Percentiles rank a stretch among this genome's conserved stretches.
phyloP scores from a whole-genome alignment of 208 protist species.

The Trypanosoma brucei region DNA sequence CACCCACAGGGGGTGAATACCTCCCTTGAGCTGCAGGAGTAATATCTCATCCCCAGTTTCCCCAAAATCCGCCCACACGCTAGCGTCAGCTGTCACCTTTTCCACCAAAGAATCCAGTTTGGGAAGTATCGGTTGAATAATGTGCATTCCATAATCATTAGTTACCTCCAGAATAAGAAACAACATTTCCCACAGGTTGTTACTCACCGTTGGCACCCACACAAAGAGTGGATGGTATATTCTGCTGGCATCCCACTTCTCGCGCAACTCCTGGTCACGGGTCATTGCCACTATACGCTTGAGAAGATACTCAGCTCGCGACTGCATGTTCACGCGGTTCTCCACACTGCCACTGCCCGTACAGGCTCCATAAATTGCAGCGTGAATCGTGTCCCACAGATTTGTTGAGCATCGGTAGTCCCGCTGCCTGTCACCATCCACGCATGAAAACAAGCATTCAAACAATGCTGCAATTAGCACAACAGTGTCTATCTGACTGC shows the following conservation, averaged over 20 bases:
- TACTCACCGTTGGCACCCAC: conserved; percentile 30
- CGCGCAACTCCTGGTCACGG: conserved; percentile 23
- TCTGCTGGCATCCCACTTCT: conserved; percentile 16
- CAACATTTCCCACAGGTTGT: conserved; percentile 55
- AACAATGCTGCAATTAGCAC: conserved; percentile 78
- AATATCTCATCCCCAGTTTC: neutral
- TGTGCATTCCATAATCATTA: conserved; percentile 83
- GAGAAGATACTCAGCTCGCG: conserved; percentile 70
- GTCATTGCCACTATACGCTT: conserved; percentile 80
- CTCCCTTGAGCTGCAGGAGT: conserved; percentile 5
- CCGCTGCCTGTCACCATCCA: conserved; percentile 12
- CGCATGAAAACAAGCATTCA: conserved; percentile 70
- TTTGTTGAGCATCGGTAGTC: conserved; percentile 69
- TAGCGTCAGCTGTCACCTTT: conserved; percentile 22
- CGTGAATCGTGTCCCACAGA: conserved; percentile 54
- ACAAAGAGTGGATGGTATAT: conserved; percentile 43
- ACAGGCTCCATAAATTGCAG: conserved; percentile 43
- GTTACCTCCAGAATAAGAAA: conserved; percentile 79
- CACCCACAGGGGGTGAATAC: conserved; percentile 59
- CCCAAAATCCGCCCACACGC: neutral
- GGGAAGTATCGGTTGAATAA: conserved; percentile 63
- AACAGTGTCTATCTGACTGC: conserved; percentile 50
- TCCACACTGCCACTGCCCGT: conserved; percentile 38
- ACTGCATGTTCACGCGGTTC: conserved; percentile 64
- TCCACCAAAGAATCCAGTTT: conserved; percentile 64